A percentile compares a stretch with the other conserved stretches of the same genome.
These are phyloP conservation scores for Phoma sp. DNA, from an alignment of 2,329 filamentous ascomycete species.

Conservation along the genomic window DNA sequence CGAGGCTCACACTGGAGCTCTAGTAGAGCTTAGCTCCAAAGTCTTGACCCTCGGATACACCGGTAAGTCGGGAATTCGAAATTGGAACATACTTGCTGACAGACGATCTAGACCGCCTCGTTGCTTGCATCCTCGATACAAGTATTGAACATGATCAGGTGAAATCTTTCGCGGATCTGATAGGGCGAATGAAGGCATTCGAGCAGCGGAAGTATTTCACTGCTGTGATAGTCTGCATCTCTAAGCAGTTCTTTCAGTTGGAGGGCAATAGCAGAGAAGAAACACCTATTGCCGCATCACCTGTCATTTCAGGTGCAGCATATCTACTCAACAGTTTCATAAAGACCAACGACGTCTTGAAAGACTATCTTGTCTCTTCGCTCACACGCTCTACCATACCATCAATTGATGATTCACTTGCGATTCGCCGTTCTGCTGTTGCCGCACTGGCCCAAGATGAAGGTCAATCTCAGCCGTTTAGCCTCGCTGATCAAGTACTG, in stretches of 20 bases:
- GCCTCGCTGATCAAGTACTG: neutral
- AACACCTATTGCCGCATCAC: slow-evolving; percentile 20
- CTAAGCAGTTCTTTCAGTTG: slow-evolving; percentile 29
- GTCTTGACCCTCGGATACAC: slow-evolving; percentile 74
- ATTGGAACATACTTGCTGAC: neutral
- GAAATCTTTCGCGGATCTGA: slow-evolving; percentile 41
- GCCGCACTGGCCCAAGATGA: slow-evolving; percentile 47
- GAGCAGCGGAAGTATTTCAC: slow-evolving; percentile 57
- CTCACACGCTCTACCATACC: slow-evolving; percentile 51
- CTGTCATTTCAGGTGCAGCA: slow-evolving; percentile 33
- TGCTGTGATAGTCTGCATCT: slow-evolving; percentile 35
- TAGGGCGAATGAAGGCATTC: slow-evolving; percentile 53
- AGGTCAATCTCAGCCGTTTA: slow-evolving; percentile 42
- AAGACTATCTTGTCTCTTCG: slow-evolving; percentile 38
- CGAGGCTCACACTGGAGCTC: slow-evolving; percentile 40
- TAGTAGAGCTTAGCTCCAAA: slow-evolving; percentile 60
- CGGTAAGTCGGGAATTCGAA: slow-evolving; percentile 48
- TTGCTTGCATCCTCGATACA: slow-evolving; percentile 23
- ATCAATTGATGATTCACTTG: slow-evolving; percentile 37
- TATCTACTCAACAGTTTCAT: slow-evolving; percentile 31
- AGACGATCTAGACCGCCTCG: slow-evolving; percentile 29
- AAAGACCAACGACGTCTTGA: slow-evolving; percentile 35
- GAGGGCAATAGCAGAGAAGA: slow-evolving; percentile 19
- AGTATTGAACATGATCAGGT: slow-evolving; percentile 22
- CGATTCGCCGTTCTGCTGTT: slow-evolving; percentile 48